Percentiles rank a stretch among this genome's conserved stretches.
These are phyloP conservation scores for Calonectria pauciramosa DNA, from an alignment of 2,329 filamentous ascomycete species.

Conservation along the genomic window DNA sequence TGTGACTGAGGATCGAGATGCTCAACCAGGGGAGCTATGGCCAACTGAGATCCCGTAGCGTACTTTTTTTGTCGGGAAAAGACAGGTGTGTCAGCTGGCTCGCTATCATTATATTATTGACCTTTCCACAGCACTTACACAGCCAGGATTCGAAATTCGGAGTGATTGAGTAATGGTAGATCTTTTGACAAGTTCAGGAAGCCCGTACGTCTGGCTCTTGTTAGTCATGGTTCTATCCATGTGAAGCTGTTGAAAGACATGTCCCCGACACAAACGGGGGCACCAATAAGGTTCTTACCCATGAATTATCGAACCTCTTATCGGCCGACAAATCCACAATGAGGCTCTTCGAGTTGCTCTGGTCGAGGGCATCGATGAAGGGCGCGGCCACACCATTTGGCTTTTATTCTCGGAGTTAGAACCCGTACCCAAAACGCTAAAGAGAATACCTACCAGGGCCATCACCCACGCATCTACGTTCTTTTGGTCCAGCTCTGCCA, in stretches of 20 bases:
- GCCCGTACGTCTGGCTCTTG: slow-evolving; percentile 73
- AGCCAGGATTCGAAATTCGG: slow-evolving; percentile 89
- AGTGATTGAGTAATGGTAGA: slow-evolving; percentile 82
- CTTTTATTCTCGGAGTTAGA: no score
- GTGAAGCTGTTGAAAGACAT: background rate
- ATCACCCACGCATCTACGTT: no score
- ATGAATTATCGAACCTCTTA: slow-evolving; percentile 84
- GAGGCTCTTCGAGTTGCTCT: slow-evolving; percentile 64
- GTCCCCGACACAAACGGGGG: background rate
- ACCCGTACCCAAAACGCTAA: no score
- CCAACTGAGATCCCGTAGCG: slow-evolving; percentile 91
- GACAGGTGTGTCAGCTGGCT: no score
- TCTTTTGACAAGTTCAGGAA: slow-evolving; percentile 87
- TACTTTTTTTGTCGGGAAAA: slow-evolving; percentile 70
- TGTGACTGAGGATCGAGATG: slow-evolving; percentile 75
- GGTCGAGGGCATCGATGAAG: no score
- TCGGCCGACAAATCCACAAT: slow-evolving; percentile 97
- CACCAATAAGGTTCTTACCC: slow-evolving; percentile 57
- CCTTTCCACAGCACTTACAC: slow-evolving; percentile 74
- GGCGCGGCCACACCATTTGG: no score
- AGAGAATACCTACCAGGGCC: no score
- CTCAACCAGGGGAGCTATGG: slow-evolving; percentile 84
- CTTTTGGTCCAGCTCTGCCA: no score
- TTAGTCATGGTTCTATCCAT: background rate
- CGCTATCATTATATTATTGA: no score